phyloP scores from a whole-genome alignment of 208 protist species.

The Lotmaria passim region DNA sequence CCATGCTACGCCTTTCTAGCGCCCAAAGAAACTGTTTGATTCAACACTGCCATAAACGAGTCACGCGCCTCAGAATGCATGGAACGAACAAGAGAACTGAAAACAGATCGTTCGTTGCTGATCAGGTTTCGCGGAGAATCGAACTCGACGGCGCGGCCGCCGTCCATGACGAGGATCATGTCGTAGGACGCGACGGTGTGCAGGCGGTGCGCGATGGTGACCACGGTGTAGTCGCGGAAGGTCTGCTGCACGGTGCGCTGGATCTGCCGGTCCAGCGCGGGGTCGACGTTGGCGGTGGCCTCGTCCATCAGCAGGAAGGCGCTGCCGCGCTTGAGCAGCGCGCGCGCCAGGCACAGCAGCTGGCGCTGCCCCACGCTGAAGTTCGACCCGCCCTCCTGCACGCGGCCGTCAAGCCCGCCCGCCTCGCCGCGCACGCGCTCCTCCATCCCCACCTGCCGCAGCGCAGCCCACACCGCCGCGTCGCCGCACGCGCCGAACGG shows the following conservation, averaged over 20 bases:
- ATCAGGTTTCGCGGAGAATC: slow-evolving; percentile 11
- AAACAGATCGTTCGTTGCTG: too few species aligned
- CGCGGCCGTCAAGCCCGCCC: slow-evolving; percentile 40
- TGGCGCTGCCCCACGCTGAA: slow-evolving; percentile 80
- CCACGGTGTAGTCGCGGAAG: slow-evolving; percentile 63
- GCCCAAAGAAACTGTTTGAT: too few species aligned
- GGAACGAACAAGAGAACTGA: background rate
- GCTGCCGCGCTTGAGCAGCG: slow-evolving; percentile 59
- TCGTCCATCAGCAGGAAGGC: slow-evolving; percentile 82
- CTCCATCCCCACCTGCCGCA: slow-evolving; percentile 55
- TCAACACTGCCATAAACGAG: too few species aligned
- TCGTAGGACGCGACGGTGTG: slow-evolving; percentile 73
- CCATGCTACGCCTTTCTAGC: too few species aligned
- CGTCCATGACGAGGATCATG: slow-evolving; percentile 66
- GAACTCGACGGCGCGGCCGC: slow-evolving; percentile 36
- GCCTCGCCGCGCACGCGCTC: slow-evolving; percentile 33
- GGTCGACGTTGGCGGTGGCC: slow-evolving; percentile 75
- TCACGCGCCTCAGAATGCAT: too few species aligned
- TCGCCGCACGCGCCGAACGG: slow-evolving; percentile 49
- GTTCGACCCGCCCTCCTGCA: slow-evolving; percentile 70
- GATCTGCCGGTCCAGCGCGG: slow-evolving; percentile 54
- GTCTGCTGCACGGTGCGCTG: slow-evolving; percentile 49
- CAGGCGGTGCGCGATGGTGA: slow-evolving; percentile 76
- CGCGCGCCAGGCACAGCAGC: slow-evolving; percentile 74
- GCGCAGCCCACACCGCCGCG: slow-evolving; percentile 51